Evolutionary conservation across 345 rosid genomes (phyloP).

Genomic region (Barbarea vulgaris): DNA sequence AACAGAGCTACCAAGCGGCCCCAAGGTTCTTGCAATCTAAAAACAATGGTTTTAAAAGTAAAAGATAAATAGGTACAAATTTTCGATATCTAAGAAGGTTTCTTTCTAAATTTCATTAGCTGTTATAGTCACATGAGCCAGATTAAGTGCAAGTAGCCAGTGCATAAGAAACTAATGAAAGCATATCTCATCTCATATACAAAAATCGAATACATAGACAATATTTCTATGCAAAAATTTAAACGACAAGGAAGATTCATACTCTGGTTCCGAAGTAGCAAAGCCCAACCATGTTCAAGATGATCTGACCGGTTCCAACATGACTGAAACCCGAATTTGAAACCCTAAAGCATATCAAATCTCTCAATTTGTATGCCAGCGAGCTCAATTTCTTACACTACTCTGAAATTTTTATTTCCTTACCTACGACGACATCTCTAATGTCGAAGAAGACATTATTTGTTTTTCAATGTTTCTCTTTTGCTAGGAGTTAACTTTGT

Average conservation of each 20-base stretch:
- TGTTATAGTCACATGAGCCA: not conserved
- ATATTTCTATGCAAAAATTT: not conserved
- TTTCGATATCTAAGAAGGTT: not conserved
- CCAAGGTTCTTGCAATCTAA: constrained; percentile 66
- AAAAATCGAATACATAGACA: not conserved
- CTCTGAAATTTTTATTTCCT: no score
- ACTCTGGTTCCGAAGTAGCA: constrained; percentile 79
- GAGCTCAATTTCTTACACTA: no score
- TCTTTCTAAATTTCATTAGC: not conserved
- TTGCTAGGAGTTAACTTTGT: no score
- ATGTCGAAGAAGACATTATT: no score
- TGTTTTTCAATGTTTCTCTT: no score
- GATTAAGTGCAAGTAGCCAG: not conserved
- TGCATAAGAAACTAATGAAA: constrained; percentile 10
- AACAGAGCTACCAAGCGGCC: constrained; percentile 67
- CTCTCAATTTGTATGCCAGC: no score
- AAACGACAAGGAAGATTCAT: constrained; percentile 34
- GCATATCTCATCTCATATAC: not conserved
- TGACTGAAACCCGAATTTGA: constrained; percentile 82
- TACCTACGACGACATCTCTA: no score
- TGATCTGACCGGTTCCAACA: constrained; percentile 45
- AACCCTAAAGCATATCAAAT: no score
- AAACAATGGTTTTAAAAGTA: constrained; percentile 16
- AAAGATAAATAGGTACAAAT: not conserved
- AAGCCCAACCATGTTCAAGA: constrained; percentile 77